Evolutionary conservation across 257 asterid genomes (phyloP).

Genomic region (Agastache rugosa): DNA sequence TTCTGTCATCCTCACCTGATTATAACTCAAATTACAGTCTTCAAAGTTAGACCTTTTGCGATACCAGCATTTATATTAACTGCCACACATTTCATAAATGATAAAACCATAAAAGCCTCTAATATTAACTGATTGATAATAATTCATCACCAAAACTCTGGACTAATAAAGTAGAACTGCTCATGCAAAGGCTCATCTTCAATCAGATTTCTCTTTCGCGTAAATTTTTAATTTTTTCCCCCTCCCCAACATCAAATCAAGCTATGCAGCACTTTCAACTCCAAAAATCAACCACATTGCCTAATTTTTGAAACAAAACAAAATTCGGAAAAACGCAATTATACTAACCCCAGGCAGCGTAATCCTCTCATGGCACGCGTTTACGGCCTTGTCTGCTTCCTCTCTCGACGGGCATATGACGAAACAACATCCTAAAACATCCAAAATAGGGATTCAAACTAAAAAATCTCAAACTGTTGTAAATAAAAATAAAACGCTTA

Average conservation of each 20-base stretch:
- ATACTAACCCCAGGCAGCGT: conserved; percentile 86
- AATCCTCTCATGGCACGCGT: conserved; percentile 85
- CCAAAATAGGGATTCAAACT: conserved; percentile 46
- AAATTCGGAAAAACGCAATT: background rate
- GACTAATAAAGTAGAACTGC: background rate
- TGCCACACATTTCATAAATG: conserved; percentile 11
- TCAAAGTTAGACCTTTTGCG: conserved; percentile 12
- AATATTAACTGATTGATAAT: conserved; percentile 11
- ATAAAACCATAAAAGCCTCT: conserved; percentile 29
- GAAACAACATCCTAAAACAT: conserved; percentile 81
- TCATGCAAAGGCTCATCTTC: conserved; percentile 20
- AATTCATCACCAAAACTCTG: background rate
- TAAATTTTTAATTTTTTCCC: background rate
- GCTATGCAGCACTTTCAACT: conserved; percentile 4
- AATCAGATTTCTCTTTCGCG: background rate
- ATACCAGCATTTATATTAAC: conserved; percentile 21
- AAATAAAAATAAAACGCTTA: conserved; percentile 22
- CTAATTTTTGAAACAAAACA: conserved; percentile 23
- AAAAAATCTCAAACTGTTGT: conserved; percentile 20
- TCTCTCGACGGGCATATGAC: conserved; percentile 87
- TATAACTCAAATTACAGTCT: conserved; percentile 2
- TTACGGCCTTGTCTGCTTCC: conserved; percentile 92
- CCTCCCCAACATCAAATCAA: conserved; percentile 18
- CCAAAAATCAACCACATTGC: conserved; percentile 26
- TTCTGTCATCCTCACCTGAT: background rate